Evolutionary conservation across 1,284 basidiomycete genomes (phyloP), one percentile per base, ranked within the genome.

Genomic region (Ceratobasidium theobromae): DNA sequence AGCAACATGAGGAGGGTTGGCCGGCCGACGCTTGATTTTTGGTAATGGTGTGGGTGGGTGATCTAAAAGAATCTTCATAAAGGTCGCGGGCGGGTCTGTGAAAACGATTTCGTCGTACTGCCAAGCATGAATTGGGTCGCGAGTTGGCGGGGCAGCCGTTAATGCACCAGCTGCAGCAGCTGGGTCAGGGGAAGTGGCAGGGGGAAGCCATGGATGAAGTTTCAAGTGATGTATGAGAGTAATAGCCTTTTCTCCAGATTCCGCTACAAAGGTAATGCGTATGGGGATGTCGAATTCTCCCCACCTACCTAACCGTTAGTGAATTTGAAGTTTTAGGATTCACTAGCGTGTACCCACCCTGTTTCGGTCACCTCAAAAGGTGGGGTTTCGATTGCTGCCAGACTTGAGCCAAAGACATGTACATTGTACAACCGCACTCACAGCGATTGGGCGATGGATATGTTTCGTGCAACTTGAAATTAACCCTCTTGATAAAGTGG

Each of bases 41-140:
- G 90, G 89, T 0, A 97, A 78, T 3, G 87, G 87, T 0, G 91
- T 95, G 0, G 95, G 95, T 0, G 93, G 88, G 73, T 96, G 84
- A 2, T 83, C 80, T 0, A 88, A 87, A 53, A 99, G 84, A 65
- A 92, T 83, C 72, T 88, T 86, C 72, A 98, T 84, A 78, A 99
- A 96, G 28, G 87, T 81, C 68, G 93, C 87, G 69, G 89, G 93
- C 0, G 97, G 97, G 73, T 99, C 96, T 71, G 87, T 86, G 78
- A 99, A 99, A 52, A 99, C 93, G 68, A 99, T 85, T 72, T 99
- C 97, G 75, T 99, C 97, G 78, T 99, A 99, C 74, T 98, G 95
- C 96, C 97, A 99, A 0, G 94, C 93, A 75, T 98, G 92, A n/a
- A 98, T 91, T 0, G 80, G 78, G 18, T 76, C 74, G 16, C 71